Evolutionary conservation across 2,329 filamentous ascomycete species (phyloP).

Genomic region (Calonectria leucothoes): DNA sequence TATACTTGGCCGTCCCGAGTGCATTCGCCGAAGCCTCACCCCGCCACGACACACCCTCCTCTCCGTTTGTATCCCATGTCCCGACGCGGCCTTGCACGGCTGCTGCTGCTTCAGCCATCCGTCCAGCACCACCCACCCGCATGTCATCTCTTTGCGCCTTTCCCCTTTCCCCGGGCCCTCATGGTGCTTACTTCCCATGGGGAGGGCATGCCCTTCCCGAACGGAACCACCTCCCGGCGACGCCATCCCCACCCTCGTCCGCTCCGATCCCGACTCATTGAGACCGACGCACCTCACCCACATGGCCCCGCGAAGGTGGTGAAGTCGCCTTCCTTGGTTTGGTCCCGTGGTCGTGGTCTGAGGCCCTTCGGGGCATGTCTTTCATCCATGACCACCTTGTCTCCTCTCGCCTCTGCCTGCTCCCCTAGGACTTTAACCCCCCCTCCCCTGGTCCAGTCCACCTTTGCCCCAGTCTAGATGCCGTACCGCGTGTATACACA

Average conservation of each 20-base stretch:
- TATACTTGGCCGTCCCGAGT: background rate
- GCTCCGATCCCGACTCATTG: constrained; percentile 10
- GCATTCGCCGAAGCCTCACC: constrained; percentile 16
- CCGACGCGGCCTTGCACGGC: background rate
- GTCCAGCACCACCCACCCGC: background rate
- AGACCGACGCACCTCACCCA: constrained; percentile 12
- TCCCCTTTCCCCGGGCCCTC: background rate
- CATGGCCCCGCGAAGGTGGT: background rate
- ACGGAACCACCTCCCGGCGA: constrained; percentile 7
- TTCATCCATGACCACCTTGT: background rate
- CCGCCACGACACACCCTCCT: background rate
- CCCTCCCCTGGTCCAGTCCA: background rate
- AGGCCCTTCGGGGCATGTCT: constrained; percentile 1
- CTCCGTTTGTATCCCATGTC: background rate
- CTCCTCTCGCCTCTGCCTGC: background rate
- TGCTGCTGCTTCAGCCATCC: background rate
- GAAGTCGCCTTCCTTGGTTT: background rate
- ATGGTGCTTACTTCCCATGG: background rate
- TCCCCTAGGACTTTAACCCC: background rate
- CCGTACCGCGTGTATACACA: background rate
- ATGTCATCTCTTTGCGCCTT: constrained; percentile 1
- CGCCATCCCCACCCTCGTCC: constrained; percentile 12
- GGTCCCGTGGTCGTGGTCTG: background rate
- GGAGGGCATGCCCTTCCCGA: constrained; percentile 6
- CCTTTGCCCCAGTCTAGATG: background rate